phyloP scores from a whole-genome alignment of 306 rosid genomes.

The Phaseolus lunatus region DNA sequence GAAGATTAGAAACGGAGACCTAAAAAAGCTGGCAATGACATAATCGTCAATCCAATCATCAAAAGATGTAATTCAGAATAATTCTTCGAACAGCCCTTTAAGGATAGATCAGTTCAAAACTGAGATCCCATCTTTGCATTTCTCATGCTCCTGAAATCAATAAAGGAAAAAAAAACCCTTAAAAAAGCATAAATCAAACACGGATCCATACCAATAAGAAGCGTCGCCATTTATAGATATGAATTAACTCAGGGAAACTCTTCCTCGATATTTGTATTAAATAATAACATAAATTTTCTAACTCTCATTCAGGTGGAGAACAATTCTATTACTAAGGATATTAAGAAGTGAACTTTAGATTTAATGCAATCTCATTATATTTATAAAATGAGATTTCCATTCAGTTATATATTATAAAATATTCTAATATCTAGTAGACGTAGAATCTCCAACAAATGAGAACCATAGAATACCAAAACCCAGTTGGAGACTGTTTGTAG shows the following conservation, averaged over 20 bases:
- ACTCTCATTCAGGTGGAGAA: neutral
- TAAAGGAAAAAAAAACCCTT: neutral
- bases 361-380: too few species aligned
- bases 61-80: neutral
- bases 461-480: neutral
- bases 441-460: too few species aligned
- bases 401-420: too few species aligned
- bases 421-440: too few species aligned
- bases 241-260: neutral
- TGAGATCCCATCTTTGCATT: conserved; percentile 31
- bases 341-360: too few species aligned
- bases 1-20: neutral
- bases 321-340: too few species aligned
- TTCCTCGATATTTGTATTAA: neutral
- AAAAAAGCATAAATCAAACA: neutral
- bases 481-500: neutral
- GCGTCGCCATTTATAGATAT: neutral
- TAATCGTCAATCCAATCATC: neutral
- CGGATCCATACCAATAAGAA: neutral
- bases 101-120: conserved; percentile 12
- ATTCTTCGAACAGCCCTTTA: conserved; percentile 2
- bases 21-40: neutral
- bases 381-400: too few species aligned
- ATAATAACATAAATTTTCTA: neutral
- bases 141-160: conserved; percentile 28